A percentile compares a stretch with the other conserved stretches of the same genome.
These are phyloP conservation scores for Colletotrichum cereale DNA, from an alignment of 2,329 filamentous ascomycete genomes.

Conservation along the genomic window DNA sequence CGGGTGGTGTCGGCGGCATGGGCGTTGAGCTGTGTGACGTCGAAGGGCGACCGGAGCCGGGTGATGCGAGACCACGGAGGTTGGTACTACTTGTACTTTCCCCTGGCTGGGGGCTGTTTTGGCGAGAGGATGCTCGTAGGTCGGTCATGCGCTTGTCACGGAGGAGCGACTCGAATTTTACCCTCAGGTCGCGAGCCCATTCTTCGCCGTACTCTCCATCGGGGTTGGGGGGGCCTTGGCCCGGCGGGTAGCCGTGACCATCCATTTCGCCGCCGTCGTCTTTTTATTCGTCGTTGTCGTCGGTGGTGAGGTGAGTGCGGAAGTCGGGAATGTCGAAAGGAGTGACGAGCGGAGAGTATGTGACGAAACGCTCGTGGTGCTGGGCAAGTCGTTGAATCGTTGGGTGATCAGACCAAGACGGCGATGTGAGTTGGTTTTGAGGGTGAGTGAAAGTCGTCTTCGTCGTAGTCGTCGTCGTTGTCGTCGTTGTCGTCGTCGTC, in stretches of 20 bases:
- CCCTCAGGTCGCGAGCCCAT: conserved; percentile 82
- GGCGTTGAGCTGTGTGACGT: conserved; percentile 55
- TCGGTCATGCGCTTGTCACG: conserved; percentile 90
- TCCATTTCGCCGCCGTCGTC: conserved; percentile 49
- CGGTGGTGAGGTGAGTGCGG: conserved; percentile 9
- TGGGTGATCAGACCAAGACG: conserved; percentile 9
- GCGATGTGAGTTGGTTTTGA: conserved; percentile 10
- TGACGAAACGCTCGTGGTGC: conserved; percentile 26
- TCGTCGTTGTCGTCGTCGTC: conserved; percentile 33
- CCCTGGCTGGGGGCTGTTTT: conserved; percentile 66
- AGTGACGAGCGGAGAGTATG: conserved; percentile 21
- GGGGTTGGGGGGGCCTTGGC: conserved; percentile 45
- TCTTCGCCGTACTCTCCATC: conserved; percentile 71
- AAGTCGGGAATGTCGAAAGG: conserved; percentile 29
- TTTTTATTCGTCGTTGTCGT: conserved; percentile 40
- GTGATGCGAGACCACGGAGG: conserved; percentile 55
- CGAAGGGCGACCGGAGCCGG: conserved; percentile 58
- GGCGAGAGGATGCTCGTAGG: conserved; percentile 67
- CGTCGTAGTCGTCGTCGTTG: neutral
- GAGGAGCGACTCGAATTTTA: conserved; percentile 88
- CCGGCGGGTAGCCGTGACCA: conserved; percentile 52
- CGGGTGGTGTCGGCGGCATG: conserved; percentile 55
- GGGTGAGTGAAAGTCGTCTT: conserved; percentile 9
- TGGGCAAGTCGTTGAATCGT: conserved; percentile 10
- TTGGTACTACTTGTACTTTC: conserved; percentile 65